Conservation (phyloP, 2,329 filamentous ascomycete genomes). For the Metarhizium anisopliae region DNA sequence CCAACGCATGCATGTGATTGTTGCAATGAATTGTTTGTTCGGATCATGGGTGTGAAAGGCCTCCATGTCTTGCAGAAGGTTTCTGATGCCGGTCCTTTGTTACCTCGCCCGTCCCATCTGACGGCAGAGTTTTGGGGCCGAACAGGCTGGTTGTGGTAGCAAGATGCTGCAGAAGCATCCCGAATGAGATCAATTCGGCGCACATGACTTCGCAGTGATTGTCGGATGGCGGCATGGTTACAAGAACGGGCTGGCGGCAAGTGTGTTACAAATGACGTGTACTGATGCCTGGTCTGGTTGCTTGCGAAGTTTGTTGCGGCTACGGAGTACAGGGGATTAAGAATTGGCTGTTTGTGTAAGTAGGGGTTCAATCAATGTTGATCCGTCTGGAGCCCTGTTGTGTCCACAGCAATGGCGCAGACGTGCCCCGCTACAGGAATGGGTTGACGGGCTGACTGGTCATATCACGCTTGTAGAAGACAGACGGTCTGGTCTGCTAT, state of each 20-base stretch:
- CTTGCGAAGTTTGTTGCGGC: too few species aligned
- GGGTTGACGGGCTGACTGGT: too few species aligned
- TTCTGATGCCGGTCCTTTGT: neutral
- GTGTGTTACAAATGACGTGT: too few species aligned
- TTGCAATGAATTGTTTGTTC: neutral
- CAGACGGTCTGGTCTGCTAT: too few species aligned
- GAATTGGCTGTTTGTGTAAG: too few species aligned
- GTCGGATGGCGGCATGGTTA: neutral
- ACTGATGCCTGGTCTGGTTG: too few species aligned
- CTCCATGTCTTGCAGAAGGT: neutral
- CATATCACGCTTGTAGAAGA: too few species aligned
- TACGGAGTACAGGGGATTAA: too few species aligned
- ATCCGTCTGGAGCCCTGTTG: too few species aligned
- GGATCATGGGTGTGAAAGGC: neutral
- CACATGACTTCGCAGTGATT: slow-evolving; percentile 21
- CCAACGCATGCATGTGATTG: neutral
- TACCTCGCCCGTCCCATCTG: neutral
- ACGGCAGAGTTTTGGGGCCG: neutral
- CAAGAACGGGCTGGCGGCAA: neutral
- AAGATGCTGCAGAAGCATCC: slow-evolving; percentile 25
- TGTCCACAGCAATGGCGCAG: too few species aligned
- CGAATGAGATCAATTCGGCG: slow-evolving; percentile 27
- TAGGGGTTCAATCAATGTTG: too few species aligned
- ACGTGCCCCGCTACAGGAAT: too few species aligned
- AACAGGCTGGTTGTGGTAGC: slow-evolving; percentile 18